Evolutionary conservation across 805 yeast genomes (phyloP), one percentile per base, ranked within the genome.

Genomic region (Lachancea lanzarotensis): DNA sequence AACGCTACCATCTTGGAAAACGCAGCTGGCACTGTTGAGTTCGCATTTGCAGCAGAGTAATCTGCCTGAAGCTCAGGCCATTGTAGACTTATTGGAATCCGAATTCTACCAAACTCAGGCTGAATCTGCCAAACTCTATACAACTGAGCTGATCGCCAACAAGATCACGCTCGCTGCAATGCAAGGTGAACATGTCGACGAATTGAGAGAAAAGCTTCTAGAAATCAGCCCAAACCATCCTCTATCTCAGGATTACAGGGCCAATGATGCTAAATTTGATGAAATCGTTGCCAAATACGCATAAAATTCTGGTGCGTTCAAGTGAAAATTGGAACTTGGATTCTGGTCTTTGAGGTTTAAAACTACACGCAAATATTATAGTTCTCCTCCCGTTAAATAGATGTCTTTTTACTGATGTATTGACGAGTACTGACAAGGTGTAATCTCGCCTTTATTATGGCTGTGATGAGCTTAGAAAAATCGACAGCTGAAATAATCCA

Each of bases 11-110:
- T 60, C 72, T 39, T 69, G 72, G 57, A 75, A 76, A 53, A 68
- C 76, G 15, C 73, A 84, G 53, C 56, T 77, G 30, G 81, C 84
- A 33, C 77, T 88, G 57, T 74, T 88, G 36, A 83, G 81, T 10
- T 72, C 89, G 48, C 88, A 90, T 50, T 67, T 90, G 55, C 88
- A 86, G 67, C 75, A 88, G 61, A 78, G 81, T 41, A 84, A 90
- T 57, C 70, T 78, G 45, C 91, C 90, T 2, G 97, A 91, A 66
- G 90, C 96, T 9, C 75, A 76, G 47, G 86, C 85, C 50, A 70
- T 81, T 31, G 67, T 84, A 11, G 67, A 66, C 26, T 67, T 73
- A 41, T 65, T 77, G 35, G 57, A 69, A 29, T 72, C 76, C n/a
- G 66, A 70, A n/a, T 68, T 67, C 48, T 60, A 68, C 37, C 70